Base-by-base conservation (phyloP, 2,329 filamentous ascomycete species). In the Aspergillus fijiensis region DNA sequence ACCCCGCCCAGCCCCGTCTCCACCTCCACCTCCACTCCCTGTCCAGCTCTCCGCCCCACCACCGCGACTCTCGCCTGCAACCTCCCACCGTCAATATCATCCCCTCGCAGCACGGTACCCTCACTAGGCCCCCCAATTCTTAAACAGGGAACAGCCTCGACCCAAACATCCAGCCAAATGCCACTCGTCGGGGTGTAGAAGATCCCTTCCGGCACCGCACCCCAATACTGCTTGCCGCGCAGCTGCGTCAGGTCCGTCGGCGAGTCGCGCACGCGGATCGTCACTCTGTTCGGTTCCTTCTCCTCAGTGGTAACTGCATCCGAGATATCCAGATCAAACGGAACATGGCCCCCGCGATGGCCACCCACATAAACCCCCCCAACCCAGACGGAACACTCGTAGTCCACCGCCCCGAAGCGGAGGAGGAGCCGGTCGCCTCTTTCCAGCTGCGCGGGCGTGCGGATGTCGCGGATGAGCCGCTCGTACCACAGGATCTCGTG, bases 111-210 rank as follows among this genome's bases (percentile, higher is more conserved):
- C 7, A 89, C 77, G 0, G 86, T 89, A 1, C 87, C 87, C 2
- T 79, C 73, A 64, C 89, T 85, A 1, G 89, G 74, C 56, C 83
- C 79, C 0, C 80, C 81, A 51, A 90, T 80, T 62, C 87, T 77
- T 59, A 83, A 79, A 81, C 19, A 7, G 4, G 72, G 71, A 2
- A 74, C 69, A 58, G 82, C 82, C 69, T 89, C 85, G 6, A 91
- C 70, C 89, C 88, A 91, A 0, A 91, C 88, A n/a, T 82, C 82
- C 67, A 89, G 87, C 89, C 89, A 91, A 61, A 91, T 90, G 1
- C 89, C 89, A 19, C 86, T 87, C 63, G 87, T 90, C 0, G 89
- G 85, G 0, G 86, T 86, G 69, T 91, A 91, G 71, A 88, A 91
- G 57, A 91, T 91, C 52, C 59, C 71, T 51, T 73, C 70, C 2